phyloP scores from a whole-genome alignment of 106 monocot genomes.

The Cymbidium sinense region DNA sequence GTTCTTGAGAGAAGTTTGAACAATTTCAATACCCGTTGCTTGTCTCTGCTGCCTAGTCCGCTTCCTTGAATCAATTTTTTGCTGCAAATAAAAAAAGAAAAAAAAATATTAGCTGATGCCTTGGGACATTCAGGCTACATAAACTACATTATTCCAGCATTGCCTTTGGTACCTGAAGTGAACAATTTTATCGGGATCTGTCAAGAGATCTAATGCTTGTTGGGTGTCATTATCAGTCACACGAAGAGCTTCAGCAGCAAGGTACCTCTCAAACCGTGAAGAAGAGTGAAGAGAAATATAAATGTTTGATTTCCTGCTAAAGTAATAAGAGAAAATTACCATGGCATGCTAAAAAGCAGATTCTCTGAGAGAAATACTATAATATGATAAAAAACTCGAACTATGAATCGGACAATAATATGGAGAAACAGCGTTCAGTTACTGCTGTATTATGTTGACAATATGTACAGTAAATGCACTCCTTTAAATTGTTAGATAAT shows the following conservation, averaged over 20 bases:
- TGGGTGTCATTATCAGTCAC: constrained; percentile 76
- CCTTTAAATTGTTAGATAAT: too few relatives aligned
- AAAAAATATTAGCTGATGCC: not conserved
- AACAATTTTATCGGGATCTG: constrained; percentile 79
- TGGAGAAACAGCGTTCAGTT: not conserved
- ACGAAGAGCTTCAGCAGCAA: constrained; percentile 90
- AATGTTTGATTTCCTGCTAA: not conserved
- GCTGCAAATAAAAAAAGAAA: constrained; percentile 20
- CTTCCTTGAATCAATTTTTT: constrained; percentile 30
- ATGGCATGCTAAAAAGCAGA: not conserved
- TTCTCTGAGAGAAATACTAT: not conserved
- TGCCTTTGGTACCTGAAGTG: constrained; percentile 39
- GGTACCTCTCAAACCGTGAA: constrained; percentile 59
- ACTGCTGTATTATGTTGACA: too few relatives aligned
- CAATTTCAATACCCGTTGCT: constrained; percentile 8
- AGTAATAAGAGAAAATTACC: not conserved
- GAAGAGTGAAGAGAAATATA: not conserved
- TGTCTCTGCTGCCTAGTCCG: constrained; percentile 3
- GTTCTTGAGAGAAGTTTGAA: not conserved
- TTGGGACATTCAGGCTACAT: not conserved
- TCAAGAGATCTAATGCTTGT: constrained; percentile 74
- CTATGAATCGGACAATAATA: not conserved
- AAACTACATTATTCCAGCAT: too few relatives aligned
- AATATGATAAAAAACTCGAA: too few relatives aligned
- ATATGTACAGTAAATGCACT: too few relatives aligned